Conservation (phyloP, 805 yeast genomes). For the Candida ulmi region DNA sequence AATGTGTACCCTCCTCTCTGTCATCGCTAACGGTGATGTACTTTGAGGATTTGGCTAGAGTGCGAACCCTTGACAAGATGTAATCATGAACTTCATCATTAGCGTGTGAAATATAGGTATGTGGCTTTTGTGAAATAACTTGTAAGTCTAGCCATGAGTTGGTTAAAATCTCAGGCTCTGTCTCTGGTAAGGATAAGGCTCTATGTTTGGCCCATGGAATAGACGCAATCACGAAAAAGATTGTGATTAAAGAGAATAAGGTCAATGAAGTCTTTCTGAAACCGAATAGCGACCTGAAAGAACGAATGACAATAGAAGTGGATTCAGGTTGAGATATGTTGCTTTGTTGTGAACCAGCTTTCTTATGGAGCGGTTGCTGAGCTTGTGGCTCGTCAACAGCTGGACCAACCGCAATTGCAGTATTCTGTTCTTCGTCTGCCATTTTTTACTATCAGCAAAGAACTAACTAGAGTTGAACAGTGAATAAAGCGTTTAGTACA, state of each 20-base stretch:
- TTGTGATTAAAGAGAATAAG: slow-evolving; percentile 44
- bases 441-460: too few species aligned
- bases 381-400: too few species aligned
- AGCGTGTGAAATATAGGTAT: slow-evolving; percentile 74
- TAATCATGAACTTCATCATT: slow-evolving; percentile 76
- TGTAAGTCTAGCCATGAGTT: slow-evolving; percentile 72
- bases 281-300: slow-evolving; percentile 45
- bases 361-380: neutral
- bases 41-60: slow-evolving; percentile 23
- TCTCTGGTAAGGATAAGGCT: slow-evolving; percentile 38
- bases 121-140: slow-evolving; percentile 56
- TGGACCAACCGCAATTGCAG: too few species aligned
- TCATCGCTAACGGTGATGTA: slow-evolving; percentile 34
- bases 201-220: slow-evolving; percentile 34
- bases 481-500: too few species aligned
- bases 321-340: neutral
- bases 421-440: too few species aligned
- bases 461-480: too few species aligned
- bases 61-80: slow-evolving; percentile 38
- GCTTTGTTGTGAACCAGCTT: neutral
- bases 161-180: slow-evolving; percentile 31
- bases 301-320: neutral
- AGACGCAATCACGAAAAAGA: slow-evolving; percentile 34
- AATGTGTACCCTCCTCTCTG: slow-evolving; percentile 30
- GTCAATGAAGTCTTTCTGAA: slow-evolving; percentile 71